Conservation (phyloP, 2,329 filamentous ascomycete species). For the Stromatinia cepivora region DNA sequence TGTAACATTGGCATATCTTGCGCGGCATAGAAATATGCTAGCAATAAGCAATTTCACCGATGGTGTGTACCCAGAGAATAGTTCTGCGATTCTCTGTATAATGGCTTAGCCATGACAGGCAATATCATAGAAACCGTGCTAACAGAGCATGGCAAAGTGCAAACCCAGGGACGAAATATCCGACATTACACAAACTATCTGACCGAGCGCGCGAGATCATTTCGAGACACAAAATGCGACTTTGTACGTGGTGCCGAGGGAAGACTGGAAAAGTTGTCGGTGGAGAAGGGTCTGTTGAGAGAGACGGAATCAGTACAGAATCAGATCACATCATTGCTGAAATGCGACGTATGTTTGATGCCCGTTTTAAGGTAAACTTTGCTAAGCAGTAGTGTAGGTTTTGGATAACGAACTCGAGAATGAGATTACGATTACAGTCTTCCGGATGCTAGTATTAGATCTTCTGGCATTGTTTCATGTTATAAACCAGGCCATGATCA, state of each 20-base stretch:
- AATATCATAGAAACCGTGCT: slow-evolving; percentile 40
- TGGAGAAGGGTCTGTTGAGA: slow-evolving; percentile 88
- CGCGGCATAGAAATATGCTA: slow-evolving; percentile 78
- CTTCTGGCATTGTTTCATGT: slow-evolving; percentile 88
- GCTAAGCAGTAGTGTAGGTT: slow-evolving; percentile 55
- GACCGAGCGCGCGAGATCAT: slow-evolving; percentile 77
- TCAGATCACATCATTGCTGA: slow-evolving; percentile 80
- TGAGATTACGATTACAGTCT: slow-evolving; percentile 93
- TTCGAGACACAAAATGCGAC: slow-evolving; percentile 80
- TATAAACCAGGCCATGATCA: slow-evolving; percentile 96
- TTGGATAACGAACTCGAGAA: slow-evolving; percentile 89
- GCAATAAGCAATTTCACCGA: slow-evolving; percentile 91
- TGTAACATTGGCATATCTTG: slow-evolving; percentile 80
- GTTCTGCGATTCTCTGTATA: slow-evolving; percentile 17
- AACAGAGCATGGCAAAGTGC: slow-evolving; percentile 58
- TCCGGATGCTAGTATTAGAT: slow-evolving; percentile 86
- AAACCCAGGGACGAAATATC: slow-evolving; percentile 94
- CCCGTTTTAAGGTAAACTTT: slow-evolving; percentile 1
- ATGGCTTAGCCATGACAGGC: slow-evolving; percentile 28
- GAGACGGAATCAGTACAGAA: slow-evolving; percentile 90
- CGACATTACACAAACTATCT: slow-evolving; percentile 88
- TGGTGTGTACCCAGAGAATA: slow-evolving; percentile 56
- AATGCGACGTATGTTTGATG: slow-evolving; percentile 75
- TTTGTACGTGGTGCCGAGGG: slow-evolving; percentile 83
- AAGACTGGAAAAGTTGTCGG: slow-evolving; percentile 77